Evolutionary conservation across 139 green algal genomes (phyloP).

Genomic region (Chlorella sp.): DNA sequence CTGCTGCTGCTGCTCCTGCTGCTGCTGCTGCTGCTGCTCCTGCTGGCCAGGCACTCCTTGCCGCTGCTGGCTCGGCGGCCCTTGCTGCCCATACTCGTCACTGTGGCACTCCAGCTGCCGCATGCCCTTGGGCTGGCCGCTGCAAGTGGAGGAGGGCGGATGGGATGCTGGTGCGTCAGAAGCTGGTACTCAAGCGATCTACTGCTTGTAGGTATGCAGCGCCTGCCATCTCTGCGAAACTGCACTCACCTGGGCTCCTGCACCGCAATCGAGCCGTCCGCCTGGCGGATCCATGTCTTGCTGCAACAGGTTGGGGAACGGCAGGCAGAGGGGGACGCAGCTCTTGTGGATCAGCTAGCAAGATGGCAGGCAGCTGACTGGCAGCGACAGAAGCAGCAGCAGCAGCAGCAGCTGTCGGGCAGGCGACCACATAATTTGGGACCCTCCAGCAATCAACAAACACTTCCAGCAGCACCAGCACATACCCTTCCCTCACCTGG

Average conservation of each 20-base stretch:
- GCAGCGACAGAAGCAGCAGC: neutral
- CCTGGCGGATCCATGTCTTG: constrained; percentile 26
- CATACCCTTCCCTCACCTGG: neutral
- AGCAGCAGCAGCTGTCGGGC: no score
- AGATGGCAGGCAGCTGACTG: neutral
- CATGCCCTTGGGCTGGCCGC: neutral
- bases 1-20: no score
- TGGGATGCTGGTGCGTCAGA: no score
- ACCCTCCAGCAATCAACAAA: no score
- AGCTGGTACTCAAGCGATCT: no score
- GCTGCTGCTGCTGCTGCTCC: no score
- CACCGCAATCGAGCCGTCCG: neutral
- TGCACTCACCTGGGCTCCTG: constrained; percentile 4
- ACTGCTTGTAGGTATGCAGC: no score
- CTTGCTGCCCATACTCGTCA: neutral
- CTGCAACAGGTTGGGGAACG: neutral
- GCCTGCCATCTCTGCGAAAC: no score
- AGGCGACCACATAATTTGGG: no score
- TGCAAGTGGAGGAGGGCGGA: neutral
- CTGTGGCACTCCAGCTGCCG: neutral
- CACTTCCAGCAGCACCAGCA: neutral
- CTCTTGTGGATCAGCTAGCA: neutral
- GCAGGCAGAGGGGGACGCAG: no score
- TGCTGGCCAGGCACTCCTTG: no score
- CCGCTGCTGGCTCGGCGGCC: no score